Conservation (phyloP, 2,329 filamentous ascomycete species). For the Cladosporium sp. region DNA sequence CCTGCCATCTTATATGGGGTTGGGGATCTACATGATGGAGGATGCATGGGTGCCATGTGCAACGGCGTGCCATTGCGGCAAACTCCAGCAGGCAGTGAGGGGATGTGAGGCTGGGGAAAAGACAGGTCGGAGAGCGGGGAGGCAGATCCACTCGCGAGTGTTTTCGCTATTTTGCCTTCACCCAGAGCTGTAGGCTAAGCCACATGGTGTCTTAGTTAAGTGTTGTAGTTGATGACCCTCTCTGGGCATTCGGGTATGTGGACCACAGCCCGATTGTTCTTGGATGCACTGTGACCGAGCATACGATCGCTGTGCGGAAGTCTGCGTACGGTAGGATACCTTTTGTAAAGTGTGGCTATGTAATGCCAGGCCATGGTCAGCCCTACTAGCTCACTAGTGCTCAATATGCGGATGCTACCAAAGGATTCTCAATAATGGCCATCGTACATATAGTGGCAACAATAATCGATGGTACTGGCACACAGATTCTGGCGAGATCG, state of each 20-base stretch:
- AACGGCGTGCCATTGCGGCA: constrained; percentile 6
- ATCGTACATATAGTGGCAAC: not conserved
- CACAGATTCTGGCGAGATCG: not conserved
- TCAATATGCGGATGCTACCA: not conserved
- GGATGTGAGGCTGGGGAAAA: constrained; percentile 2
- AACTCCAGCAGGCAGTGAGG: constrained; percentile 10
- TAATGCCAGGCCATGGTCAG: no score
- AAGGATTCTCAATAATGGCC: no score
- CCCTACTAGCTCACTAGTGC: not conserved
- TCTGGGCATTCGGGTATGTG: constrained; percentile 1
- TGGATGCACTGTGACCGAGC: not conserved
- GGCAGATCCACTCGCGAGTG: not conserved
- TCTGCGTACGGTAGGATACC: no score
- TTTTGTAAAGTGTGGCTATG: no score
- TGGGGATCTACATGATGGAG: not conserved
- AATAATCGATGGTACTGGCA: not conserved
- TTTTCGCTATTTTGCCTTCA: not conserved
- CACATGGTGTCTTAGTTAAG: not conserved
- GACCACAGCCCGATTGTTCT: not conserved
- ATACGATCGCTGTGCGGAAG: not conserved
- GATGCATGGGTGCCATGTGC: not conserved
- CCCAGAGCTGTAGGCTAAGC: not conserved
- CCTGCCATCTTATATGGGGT: not conserved
- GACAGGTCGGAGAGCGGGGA: constrained; percentile 7
- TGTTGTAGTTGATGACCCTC: not conserved